Conservation (phyloP, 495 filamentous ascomycete genomes). For the Hyaloscypha finlandica region DNA sequence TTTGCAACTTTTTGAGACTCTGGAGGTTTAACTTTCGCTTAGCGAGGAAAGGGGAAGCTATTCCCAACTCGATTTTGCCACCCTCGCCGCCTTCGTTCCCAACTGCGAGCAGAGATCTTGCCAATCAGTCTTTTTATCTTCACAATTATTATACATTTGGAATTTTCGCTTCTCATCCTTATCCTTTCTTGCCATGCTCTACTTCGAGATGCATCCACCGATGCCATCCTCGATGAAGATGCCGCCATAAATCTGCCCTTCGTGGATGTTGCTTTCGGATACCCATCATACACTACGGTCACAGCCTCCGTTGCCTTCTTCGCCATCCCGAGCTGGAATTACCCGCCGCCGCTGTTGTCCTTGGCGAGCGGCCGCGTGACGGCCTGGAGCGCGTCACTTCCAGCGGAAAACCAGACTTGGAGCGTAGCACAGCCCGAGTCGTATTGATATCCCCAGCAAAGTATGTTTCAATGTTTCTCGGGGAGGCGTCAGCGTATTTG, state of each 20-base stretch:
- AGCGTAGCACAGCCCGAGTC: constrained; percentile 37
- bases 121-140: background rate
- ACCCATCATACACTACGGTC: constrained; percentile 55
- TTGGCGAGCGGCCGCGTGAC: constrained; percentile 49
- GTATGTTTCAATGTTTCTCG: too few species aligned
- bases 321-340: constrained; percentile 58
- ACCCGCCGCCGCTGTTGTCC: constrained; percentile 54
- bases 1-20: background rate
- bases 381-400: constrained; percentile 45
- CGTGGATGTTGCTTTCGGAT: constrained; percentile 48
- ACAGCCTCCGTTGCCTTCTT: constrained; percentile 58
- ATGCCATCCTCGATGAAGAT: constrained; percentile 57
- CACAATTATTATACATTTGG: background rate
- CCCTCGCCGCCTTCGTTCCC: background rate
- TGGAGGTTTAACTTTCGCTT: background rate
- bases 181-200: background rate
- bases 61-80: background rate
- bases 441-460: too few species aligned
- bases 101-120: too few species aligned
- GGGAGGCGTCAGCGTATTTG: too few species aligned
- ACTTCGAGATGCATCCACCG: constrained; percentile 43
- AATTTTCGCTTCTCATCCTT: background rate
- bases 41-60: background rate
- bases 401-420: constrained; percentile 54
- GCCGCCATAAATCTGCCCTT: constrained; percentile 57